Evolutionary conservation across 352 stramenopile genomes (phyloP), one percentile per base, ranked within the genome.

Genomic region (Phytophthora colocasiae): DNA sequence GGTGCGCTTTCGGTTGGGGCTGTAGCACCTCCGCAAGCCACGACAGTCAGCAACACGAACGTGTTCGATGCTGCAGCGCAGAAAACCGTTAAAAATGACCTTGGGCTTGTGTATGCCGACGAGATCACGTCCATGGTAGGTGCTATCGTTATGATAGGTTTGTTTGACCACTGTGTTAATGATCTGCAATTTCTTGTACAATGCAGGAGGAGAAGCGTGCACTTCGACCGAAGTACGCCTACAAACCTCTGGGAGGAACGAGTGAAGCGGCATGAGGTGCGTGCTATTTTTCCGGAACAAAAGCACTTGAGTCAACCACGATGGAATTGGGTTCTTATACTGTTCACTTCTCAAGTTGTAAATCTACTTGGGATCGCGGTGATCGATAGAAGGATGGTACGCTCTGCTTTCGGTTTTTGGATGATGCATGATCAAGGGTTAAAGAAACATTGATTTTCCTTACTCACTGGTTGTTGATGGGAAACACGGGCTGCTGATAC

Each of bases 171-270:
- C 31, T 14, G 8, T 14, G 31, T 8, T 36, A 36, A 17, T 31
- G 10, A 54, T 19, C 1, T 38, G 32, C 14, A 40, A 24, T 39
- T 58, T 22, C 53, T 31, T 45, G 17, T 36, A 39, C 27, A 6
- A 24, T 29, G 2, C 38, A 95, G 86, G 87, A 95, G 62, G 87
- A 95, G 45, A 93, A 91, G 61, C 83, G 87, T 22, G 87, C 87
- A 22, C 63, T 92, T 27, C 78, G 86, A 63, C 85, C 85, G 45
- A 90, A 93, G 47, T 95, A 93, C 59, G 81, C 71, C 1, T 92
- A 92, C 73, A 83, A 89, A 12, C 61, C 77, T 55, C 36, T 76
- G 1, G 43, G 62, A 22, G 52, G 55, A 31, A 49, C 46, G 19
- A 58, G 24, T 14, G 50, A 31, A 55, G 39, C 58, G 19, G 52